Percentiles rank a stretch among this genome's conserved stretches.
These are phyloP conservation scores for Serpula lacrymans DNA, from an alignment of 768 basidiomycete genomes.

Conservation along the genomic window DNA sequence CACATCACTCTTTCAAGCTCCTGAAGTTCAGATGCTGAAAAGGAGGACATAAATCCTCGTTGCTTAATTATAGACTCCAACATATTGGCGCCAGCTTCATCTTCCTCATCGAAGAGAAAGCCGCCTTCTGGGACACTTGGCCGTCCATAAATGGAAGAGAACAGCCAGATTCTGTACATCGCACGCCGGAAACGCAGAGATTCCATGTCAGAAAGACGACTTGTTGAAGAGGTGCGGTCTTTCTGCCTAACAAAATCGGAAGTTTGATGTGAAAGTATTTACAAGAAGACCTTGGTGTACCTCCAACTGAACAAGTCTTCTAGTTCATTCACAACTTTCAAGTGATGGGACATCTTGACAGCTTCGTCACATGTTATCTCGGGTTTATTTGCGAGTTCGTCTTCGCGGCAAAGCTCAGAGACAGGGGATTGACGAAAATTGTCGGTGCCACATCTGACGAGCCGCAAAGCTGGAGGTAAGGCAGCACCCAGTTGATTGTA, in stretches of 20 bases:
- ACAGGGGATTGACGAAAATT: neutral
- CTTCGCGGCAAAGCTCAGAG: constrained; percentile 6
- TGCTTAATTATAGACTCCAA: no score
- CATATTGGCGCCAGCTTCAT: no score
- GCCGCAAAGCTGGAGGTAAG: constrained; percentile 27
- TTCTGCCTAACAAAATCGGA: constrained; percentile 26
- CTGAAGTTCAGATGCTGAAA: constrained; percentile 13
- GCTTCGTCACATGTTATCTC: constrained; percentile 19
- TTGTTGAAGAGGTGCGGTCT: constrained; percentile 29
- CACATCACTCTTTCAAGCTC: constrained; percentile 16
- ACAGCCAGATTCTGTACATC: constrained; percentile 27
- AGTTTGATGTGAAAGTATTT: neutral
- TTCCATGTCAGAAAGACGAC: constrained; percentile 28
- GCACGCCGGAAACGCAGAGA: constrained; percentile 27
- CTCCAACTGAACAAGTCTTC: constrained; percentile 40
- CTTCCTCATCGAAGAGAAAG: constrained; percentile 5
- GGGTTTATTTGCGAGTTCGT: constrained; percentile 11
- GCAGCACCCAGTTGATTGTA: constrained; percentile 26
- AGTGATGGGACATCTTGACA: constrained; percentile 20
- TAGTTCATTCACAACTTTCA: constrained; percentile 20
- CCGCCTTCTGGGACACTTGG: constrained; percentile 3
- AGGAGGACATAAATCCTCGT: constrained; percentile 9
- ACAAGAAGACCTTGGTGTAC: no score
- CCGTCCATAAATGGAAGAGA: constrained; percentile 8
- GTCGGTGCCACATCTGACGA: constrained; percentile 15